A percentile compares a stretch with the other conserved stretches of the same genome.
Conservation (phyloP, 179 eudicot genomes). For the Sideroxylon spinosum region DNA sequence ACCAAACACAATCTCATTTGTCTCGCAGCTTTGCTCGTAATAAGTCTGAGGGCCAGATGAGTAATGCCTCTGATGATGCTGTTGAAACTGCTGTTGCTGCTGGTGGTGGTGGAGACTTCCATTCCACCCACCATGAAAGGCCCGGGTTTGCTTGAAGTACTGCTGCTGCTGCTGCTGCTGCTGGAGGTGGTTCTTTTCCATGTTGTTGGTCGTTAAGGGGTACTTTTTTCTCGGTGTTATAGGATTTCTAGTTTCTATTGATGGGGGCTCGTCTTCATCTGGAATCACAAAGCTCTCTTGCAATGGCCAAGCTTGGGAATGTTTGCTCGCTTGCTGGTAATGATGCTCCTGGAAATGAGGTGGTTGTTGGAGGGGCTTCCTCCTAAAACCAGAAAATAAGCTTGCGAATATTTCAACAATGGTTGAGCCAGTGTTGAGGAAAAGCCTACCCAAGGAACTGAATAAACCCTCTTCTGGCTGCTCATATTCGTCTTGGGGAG, state of each 20-base stretch:
- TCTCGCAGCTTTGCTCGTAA: constrained; percentile 67
- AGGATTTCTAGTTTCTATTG: constrained; percentile 60
- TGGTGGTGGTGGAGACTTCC: constrained; percentile 35
- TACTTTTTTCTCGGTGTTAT: constrained; percentile 54
- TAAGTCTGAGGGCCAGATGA: constrained; percentile 61
- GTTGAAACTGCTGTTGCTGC: constrained; percentile 33
- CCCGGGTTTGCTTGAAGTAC: constrained; percentile 47
- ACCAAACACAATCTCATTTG: constrained; percentile 84
- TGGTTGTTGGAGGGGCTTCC: constrained; percentile 28
- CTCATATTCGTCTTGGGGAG: constrained; percentile 66
- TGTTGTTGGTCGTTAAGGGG: constrained; percentile 57
- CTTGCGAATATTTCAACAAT: constrained; percentile 48
- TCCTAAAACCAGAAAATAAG: constrained; percentile 34
- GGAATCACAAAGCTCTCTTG: constrained; percentile 85
- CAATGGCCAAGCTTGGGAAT: constrained; percentile 50
- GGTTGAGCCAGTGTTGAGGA: constrained; percentile 53
- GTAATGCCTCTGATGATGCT: constrained; percentile 73
- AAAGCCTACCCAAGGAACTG: constrained; percentile 61
- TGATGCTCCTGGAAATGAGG: constrained; percentile 29
- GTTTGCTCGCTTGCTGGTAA: constrained; percentile 30
- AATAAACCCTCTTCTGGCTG: constrained; percentile 72
- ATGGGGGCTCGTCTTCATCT: constrained; percentile 74
- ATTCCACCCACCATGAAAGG: constrained; percentile 51
- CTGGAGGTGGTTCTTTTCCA: constrained; percentile 53
- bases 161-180: no score